These are phyloP conservation scores for Pezicula carpinea DNA, from an alignment of 2,329 filamentous ascomycete genomes.

Conservation along the genomic window DNA sequence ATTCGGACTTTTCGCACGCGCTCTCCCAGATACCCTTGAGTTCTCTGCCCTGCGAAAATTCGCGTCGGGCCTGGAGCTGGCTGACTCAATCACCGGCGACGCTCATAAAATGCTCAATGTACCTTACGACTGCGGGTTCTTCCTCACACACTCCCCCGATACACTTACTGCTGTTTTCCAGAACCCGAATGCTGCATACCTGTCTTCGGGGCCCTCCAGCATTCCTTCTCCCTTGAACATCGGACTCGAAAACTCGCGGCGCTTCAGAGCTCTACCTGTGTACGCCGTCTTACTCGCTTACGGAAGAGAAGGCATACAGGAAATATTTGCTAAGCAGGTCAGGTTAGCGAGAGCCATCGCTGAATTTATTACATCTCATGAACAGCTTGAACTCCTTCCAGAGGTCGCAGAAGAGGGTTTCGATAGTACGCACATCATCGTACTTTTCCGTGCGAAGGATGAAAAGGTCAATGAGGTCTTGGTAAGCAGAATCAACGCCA, in stretches of 20 bases:
- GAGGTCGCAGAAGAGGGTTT: constrained; percentile 42
- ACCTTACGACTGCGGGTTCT: constrained; percentile 89
- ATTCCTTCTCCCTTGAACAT: constrained; percentile 83
- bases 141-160: constrained; percentile 64
- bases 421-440: constrained; percentile 48
- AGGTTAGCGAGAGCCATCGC: constrained; percentile 65
- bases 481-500: constrained; percentile 68
- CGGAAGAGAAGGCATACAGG: constrained; percentile 62
- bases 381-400: constrained; percentile 64
- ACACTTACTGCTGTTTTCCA: constrained; percentile 63
- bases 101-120: constrained; percentile 93
- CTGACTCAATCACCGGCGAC: constrained; percentile 83
- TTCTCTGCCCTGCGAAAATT: constrained; percentile 49
- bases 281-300: constrained; percentile 77
- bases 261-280: constrained; percentile 85
- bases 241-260: constrained; percentile 84
- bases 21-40: constrained; percentile 52
- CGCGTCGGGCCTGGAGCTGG: constrained; percentile 67
- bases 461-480: constrained; percentile 58
- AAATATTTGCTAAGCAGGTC: constrained; percentile 70
- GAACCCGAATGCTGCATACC: constrained; percentile 83
- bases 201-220: constrained; percentile 40
- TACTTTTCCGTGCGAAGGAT: constrained; percentile 73
- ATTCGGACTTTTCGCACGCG: constrained; percentile 77
- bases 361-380: constrained; percentile 53